Evolutionary conservation across 2,329 filamentous ascomycete species (phyloP).

Genomic region (Hypoxylon sp.): DNA sequence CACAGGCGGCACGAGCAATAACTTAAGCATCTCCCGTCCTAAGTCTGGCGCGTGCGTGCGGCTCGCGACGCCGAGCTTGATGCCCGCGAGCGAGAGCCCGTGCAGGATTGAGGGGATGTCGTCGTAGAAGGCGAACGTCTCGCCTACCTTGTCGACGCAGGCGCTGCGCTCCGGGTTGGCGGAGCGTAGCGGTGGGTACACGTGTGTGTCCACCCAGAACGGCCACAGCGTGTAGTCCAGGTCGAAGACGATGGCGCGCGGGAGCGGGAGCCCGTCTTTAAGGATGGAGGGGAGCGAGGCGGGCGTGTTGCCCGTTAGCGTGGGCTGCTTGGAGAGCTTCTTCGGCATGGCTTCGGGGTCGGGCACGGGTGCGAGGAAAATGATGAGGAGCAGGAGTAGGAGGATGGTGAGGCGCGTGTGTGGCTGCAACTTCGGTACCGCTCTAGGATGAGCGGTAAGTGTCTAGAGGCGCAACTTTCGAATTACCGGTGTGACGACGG

Average conservation of each 20-base stretch:
- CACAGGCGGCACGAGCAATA: constrained; percentile 72
- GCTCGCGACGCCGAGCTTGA: constrained; percentile 80
- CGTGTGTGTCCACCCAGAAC: constrained; percentile 97
- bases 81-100: constrained; percentile 64
- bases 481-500: constrained; percentile 15
- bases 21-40: constrained; percentile 83
- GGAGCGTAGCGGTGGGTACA: constrained; percentile 77
- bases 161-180: constrained; percentile 59
- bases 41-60: constrained; percentile 85
- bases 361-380: too few relatives aligned
- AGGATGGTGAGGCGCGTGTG: constrained; percentile 1
- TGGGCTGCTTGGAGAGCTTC: constrained; percentile 53
- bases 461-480: constrained; percentile 1
- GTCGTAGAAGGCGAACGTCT: constrained; percentile 78
- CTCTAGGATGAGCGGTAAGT: neutral
- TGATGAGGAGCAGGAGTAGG: neutral
- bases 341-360: constrained; percentile 36
- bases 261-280: constrained; percentile 76
- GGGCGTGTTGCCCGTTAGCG: constrained; percentile 44
- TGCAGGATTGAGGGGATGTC: constrained; percentile 78
- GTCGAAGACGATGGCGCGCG: constrained; percentile 90
- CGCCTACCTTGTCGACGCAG: constrained; percentile 70
- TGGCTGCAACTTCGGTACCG: constrained; percentile 7
- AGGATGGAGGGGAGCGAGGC: constrained; percentile 61
- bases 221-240: constrained; percentile 99